Evolutionary conservation across 2,329 filamentous ascomycete genomes (phyloP).

Genomic region (Rutstroemia sp.): DNA sequence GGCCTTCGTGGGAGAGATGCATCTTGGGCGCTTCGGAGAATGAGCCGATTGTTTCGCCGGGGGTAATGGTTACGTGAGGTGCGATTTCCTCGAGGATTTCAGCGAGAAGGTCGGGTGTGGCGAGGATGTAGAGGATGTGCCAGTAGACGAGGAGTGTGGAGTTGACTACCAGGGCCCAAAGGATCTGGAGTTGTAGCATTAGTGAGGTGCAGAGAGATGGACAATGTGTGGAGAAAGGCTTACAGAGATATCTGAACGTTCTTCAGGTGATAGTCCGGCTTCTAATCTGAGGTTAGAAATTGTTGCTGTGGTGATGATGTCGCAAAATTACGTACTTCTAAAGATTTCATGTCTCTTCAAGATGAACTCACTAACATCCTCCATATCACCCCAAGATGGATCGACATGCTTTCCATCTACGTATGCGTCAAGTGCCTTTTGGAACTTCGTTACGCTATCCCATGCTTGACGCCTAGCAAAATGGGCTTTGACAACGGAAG

Average conservation of each 20-base stretch:
- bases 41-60: conserved; percentile 25
- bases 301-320: conserved; percentile 17
- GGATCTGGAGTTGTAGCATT: conserved; percentile 25
- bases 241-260: conserved; percentile 38
- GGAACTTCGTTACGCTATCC: conserved; percentile 34
- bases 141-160: conserved; percentile 44
- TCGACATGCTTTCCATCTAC: conserved; percentile 35
- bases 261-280: conserved; percentile 9
- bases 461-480: conserved; percentile 37
- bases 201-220: not conserved
- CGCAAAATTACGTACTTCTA: conserved; percentile 25
- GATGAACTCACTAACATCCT: conserved; percentile 40
- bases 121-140: conserved; percentile 40
- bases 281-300: conserved; percentile 10
- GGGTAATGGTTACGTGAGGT: conserved; percentile 33
- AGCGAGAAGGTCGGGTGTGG: conserved; percentile 33
- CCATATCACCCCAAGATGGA: conserved; percentile 38
- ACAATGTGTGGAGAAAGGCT: not conserved
- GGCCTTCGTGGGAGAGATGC: conserved; percentile 33
- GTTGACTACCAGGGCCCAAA: conserved; percentile 49
- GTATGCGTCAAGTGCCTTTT: conserved; percentile 35
- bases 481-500: conserved; percentile 40
- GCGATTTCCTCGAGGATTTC: conserved; percentile 39
- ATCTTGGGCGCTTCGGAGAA: conserved; percentile 31
- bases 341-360: conserved; percentile 35